Evolutionary conservation across 2,329 filamentous ascomycete species (phyloP).

Genomic region (Neofusicoccum ribis): DNA sequence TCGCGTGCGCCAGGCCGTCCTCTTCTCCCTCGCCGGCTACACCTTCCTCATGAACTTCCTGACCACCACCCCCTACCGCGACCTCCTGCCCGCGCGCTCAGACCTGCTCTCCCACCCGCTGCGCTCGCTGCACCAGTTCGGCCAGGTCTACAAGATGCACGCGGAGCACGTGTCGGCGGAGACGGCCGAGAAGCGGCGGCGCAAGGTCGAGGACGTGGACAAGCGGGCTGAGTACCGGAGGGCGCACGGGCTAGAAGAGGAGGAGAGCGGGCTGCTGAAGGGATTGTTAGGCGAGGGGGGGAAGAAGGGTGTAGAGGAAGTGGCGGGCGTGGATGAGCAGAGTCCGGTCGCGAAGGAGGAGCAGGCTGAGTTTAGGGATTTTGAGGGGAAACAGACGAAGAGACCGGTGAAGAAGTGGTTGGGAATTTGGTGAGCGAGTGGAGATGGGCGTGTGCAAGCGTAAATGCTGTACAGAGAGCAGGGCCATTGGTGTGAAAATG

Average conservation of each 20-base stretch:
- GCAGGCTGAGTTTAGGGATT: slow-evolving; percentile 41
- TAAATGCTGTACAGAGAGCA: not conserved
- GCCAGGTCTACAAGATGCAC: slow-evolving; percentile 75
- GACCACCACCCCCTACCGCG: slow-evolving; percentile 72
- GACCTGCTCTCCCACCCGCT: slow-evolving; percentile 71
- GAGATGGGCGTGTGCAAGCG: not conserved
- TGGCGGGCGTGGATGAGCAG: not conserved
- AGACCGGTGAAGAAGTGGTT: slow-evolving; percentile 76
- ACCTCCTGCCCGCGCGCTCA: slow-evolving; percentile 72
- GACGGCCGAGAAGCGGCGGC: slow-evolving; percentile 70
- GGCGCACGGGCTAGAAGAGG: slow-evolving; percentile 65
- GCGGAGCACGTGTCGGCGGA: slow-evolving; percentile 68
- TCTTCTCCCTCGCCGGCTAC: slow-evolving; percentile 67
- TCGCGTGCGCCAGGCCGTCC: slow-evolving; percentile 55
- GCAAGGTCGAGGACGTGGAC: slow-evolving; percentile 78
- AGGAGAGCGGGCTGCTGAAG: slow-evolving; percentile 31
- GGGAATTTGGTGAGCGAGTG: slow-evolving; percentile 63
- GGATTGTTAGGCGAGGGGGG: slow-evolving; percentile 37
- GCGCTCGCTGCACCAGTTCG: slow-evolving; percentile 62
- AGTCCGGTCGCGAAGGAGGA: slow-evolving; percentile 30
- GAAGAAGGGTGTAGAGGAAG: slow-evolving; percentile 7
- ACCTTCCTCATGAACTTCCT: slow-evolving; percentile 80
- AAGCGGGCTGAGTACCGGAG: slow-evolving; percentile 85
- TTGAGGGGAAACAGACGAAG: slow-evolving; percentile 41
- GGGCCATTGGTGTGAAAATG: not conserved